These are phyloP conservation scores for Harringtonia aguacate DNA, from an alignment of 2,329 filamentous ascomycete species.

Conservation along the genomic window DNA sequence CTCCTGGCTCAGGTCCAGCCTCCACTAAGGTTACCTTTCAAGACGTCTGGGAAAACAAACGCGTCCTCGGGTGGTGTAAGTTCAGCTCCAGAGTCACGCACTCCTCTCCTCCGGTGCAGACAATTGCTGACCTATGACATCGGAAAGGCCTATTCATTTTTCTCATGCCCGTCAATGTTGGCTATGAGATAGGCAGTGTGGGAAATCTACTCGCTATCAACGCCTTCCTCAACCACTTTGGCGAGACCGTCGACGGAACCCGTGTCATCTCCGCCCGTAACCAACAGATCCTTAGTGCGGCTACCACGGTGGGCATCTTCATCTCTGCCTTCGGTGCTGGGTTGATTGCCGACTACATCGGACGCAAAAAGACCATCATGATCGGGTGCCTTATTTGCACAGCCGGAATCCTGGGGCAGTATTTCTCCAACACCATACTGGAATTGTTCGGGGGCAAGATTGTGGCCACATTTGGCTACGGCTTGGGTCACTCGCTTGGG, in stretches of 20 bases:
- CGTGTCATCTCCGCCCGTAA: constrained; percentile 15
- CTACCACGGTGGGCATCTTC: constrained; percentile 19
- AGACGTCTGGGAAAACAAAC: neutral
- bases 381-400: constrained; percentile 49
- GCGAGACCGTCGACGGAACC: constrained; percentile 10
- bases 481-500: constrained; percentile 19
- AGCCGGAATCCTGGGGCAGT: constrained; percentile 36
- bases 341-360: constrained; percentile 49
- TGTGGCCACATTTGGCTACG: constrained; percentile 15
- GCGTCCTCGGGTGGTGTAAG: neutral
- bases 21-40: neutral
- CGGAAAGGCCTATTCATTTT: constrained; percentile 17
- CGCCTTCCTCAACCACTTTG: constrained; percentile 17
- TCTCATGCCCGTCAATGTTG: constrained; percentile 19
- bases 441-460: constrained; percentile 19
- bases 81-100: neutral
- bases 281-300: constrained; percentile 20
- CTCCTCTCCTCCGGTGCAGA: no score
- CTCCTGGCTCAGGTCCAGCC: no score
- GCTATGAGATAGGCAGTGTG: constrained; percentile 18
- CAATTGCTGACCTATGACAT: neutral
- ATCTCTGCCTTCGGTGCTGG: constrained; percentile 18
- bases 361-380: constrained; percentile 49
- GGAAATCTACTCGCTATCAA: constrained; percentile 20
- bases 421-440: constrained; percentile 13